Base-by-base conservation (phyloP, 2,329 filamentous ascomycete species). In the Sphaerulina musiva region DNA sequence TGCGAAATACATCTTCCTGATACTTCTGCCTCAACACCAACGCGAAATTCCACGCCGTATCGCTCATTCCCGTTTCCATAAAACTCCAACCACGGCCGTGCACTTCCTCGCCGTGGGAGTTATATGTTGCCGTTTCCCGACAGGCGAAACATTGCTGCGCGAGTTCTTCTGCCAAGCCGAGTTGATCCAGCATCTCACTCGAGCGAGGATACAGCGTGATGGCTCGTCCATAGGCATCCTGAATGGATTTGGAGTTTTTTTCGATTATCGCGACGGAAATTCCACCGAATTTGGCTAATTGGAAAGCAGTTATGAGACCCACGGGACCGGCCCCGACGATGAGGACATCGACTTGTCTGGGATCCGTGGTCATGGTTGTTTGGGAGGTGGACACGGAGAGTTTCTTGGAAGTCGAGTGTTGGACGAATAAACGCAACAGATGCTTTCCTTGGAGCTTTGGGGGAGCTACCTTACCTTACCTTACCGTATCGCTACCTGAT, bases 1-100 rank as follows among this genome's bases (percentile, higher is more conserved):
- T 65, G 41, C 78, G 71, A 48, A 80, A 76, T 41, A 81, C 75
- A 10, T 76, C 74, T 60, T 81, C 78, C 8, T 78, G 75, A 62
- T 79, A 80, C 63, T 77, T 80, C 65, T 82, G 79, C 14, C 79
- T 70, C 53, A 82, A 61, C 0, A 80, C 78, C 11, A 80, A 68
- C 0, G 76, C 73, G 62, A 80, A 82, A 55, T 78, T 73, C 68
- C 74, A 80, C 20, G 68, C 67, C 1, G 78, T 78, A 53, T 78
- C 56, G 3, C 41, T 46, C 54, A 60, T 56, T 29, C 43, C 40
- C n/a, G 44, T 48, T 41, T 56, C 52, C 46, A 60, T 53, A 31
- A 59, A 58, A 14, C 51, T 51, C 58, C 55, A 62, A 10, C 59
- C 58, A 29, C 58, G 55, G n/a, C 56, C 54, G 11, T 57, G 39